Evolutionary conservation across 2,329 filamentous ascomycete species (phyloP).

Genomic region (Sporothrix brunneoviolacea): DNA sequence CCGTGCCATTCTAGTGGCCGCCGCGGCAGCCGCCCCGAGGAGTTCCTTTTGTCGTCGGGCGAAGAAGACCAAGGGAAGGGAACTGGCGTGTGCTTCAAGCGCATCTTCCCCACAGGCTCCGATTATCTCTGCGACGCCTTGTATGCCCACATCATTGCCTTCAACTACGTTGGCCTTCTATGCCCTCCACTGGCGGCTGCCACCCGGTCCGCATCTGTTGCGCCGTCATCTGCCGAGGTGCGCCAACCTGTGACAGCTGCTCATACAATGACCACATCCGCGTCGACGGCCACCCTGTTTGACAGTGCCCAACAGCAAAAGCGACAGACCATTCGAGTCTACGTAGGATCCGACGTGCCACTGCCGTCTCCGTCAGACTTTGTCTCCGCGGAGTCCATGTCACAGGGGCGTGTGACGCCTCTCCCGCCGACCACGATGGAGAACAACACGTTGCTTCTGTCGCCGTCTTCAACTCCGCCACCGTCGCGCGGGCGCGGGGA

Average conservation of each 20-base stretch:
- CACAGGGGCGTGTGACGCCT: background rate
- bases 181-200: conserved; percentile 19
- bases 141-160: conserved; percentile 53
- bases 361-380: background rate
- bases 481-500: background rate
- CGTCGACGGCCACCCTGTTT: background rate
- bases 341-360: conserved; percentile 11
- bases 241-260: conserved; percentile 17
- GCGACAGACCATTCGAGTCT: conserved; percentile 17
- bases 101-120: conserved; percentile 46
- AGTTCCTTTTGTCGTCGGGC: background rate
- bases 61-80: background rate
- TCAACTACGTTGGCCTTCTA: conserved; percentile 47
- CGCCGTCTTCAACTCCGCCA: conserved; percentile 11
- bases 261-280: background rate
- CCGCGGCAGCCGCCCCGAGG: background rate
- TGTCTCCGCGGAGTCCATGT: background rate
- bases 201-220: conserved; percentile 16
- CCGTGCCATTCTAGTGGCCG: background rate
- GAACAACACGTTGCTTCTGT: background rate
- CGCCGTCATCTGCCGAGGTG: conserved; percentile 18
- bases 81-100: conserved; percentile 31
- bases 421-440: background rate
- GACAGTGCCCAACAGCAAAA: background rate
- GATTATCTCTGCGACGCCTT: conserved; percentile 52